phyloP scores from a whole-genome alignment of 495 filamentous ascomycete species.

The Barbatosphaeria neglecta region DNA sequence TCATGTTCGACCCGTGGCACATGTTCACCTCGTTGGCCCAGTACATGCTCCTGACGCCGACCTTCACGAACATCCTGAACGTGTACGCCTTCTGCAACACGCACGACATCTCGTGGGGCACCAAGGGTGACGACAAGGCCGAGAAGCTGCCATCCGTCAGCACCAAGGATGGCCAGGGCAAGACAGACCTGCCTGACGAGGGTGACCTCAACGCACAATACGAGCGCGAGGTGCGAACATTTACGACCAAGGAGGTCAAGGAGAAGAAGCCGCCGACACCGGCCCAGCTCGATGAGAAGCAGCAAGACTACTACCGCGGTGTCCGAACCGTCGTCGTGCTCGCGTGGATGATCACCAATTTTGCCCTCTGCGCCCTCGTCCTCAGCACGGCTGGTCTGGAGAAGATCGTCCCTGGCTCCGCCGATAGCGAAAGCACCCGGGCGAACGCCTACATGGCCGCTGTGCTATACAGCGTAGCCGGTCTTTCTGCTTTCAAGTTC shows the following conservation, averaged over 20 bases:
- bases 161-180: conserved; percentile 86
- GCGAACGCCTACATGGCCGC: conserved; percentile 80
- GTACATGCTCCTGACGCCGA: conserved; percentile 90
- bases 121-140: conserved; percentile 85
- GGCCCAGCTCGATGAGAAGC: conserved; percentile 56
- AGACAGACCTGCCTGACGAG: conserved; percentile 83
- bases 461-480: conserved; percentile 88
- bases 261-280: conserved; percentile 51
- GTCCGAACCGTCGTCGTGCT: conserved; percentile 87
- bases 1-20: conserved; percentile 99
- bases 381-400: conserved; percentile 74
- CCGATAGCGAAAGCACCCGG: conserved; percentile 26
- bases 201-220: conserved; percentile 82
- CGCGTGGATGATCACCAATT: conserved; percentile 93
- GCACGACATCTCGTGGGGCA: conserved; percentile 95
- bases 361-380: conserved; percentile 80
- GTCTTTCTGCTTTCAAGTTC: conserved; percentile 76
- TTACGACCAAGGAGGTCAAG: conserved; percentile 52
- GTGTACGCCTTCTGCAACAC: conserved; percentile 98
- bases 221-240: conserved; percentile 69
- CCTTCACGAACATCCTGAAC: conserved; percentile 93
- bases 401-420: conserved; percentile 35
- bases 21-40: conserved; percentile 95
- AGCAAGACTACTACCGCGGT: conserved; percentile 97
- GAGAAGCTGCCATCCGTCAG: conserved; percentile 71